These are phyloP conservation scores for Aspergillus glaucus DNA, from an alignment of 2,329 filamentous ascomycete species.

Conservation along the genomic window DNA sequence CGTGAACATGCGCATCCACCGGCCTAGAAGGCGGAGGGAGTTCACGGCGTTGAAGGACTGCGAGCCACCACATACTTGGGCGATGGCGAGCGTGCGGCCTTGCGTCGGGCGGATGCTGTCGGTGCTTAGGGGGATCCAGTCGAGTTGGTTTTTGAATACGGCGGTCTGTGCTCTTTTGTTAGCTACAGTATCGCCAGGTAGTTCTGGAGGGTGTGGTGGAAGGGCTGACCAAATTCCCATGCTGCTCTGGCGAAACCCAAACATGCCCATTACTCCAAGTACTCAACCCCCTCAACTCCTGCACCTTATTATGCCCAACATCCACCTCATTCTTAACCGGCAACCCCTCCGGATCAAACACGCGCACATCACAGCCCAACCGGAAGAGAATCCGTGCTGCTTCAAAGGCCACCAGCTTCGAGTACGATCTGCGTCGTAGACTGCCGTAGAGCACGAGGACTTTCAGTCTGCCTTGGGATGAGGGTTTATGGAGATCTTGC, in stretches of 20 bases:
- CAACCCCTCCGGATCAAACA: constrained; percentile 54
- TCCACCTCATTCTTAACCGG: constrained; percentile 59
- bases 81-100: constrained; percentile 57
- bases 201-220: background rate
- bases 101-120: constrained; percentile 61
- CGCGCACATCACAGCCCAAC: constrained; percentile 60
- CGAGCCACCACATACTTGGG: constrained; percentile 58
- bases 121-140: constrained; percentile 60
- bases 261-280: constrained; percentile 61
- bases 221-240: constrained; percentile 52
- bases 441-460: constrained; percentile 59
- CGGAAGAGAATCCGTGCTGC: constrained; percentile 55
- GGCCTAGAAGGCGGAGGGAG: constrained; percentile 56
- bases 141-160: constrained; percentile 65
- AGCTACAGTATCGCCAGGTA: too few relatives aligned
- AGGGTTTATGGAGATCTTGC: constrained; percentile 32
- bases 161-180: constrained; percentile 42
- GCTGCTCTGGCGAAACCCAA: constrained; percentile 62
- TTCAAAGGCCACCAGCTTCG: constrained; percentile 55
- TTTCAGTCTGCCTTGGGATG: constrained; percentile 41
- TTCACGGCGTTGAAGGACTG: constrained; percentile 65
- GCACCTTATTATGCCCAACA: constrained; percentile 54
- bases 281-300: constrained; percentile 56
- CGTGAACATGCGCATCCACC: constrained; percentile 65
- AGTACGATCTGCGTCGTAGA: constrained; percentile 53